Conservation (phyloP, 2,329 filamentous ascomycete genomes). For the Plenodomus tracheiphilus region DNA sequence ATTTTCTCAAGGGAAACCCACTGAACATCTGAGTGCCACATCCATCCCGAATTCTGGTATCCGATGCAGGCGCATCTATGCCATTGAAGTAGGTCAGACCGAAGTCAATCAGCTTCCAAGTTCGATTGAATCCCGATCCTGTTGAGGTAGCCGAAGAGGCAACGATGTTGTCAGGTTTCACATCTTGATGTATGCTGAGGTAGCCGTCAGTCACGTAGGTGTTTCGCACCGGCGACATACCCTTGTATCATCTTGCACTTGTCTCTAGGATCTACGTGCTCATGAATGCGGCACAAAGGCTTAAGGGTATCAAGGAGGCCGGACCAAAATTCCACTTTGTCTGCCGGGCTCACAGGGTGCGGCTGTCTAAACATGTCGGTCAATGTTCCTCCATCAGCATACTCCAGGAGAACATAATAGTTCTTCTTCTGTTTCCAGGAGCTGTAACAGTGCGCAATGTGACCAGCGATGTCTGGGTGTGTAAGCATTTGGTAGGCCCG, state of each 20-base stretch:
- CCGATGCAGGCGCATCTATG: neutral
- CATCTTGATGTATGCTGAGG: slow-evolving; percentile 48
- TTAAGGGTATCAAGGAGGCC: slow-evolving; percentile 29
- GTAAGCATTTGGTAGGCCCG: slow-evolving; percentile 8
- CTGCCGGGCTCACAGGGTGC: slow-evolving; percentile 22
- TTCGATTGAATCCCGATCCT: slow-evolving; percentile 8
- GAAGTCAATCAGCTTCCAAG: slow-evolving; percentile 47
- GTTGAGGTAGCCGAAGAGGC: slow-evolving; percentile 24
- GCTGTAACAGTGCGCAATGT: slow-evolving; percentile 18
- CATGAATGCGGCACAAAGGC: slow-evolving; percentile 33
- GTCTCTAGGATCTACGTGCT: slow-evolving; percentile 4
- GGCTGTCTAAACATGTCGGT: slow-evolving; percentile 33
- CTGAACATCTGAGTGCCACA: slow-evolving; percentile 45
- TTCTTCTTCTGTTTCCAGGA: slow-evolving; percentile 17
- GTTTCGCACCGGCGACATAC: neutral
- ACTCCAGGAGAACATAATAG: slow-evolving; percentile 44
- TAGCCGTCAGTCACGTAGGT: too few species aligned
- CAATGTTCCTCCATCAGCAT: slow-evolving; percentile 38
- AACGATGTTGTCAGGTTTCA: slow-evolving; percentile 52
- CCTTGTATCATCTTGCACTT: neutral
- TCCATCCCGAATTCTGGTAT: slow-evolving; percentile 8
- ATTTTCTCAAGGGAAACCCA: slow-evolving; percentile 12
- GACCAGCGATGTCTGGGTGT: slow-evolving; percentile 1
- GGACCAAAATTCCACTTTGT: slow-evolving; percentile 37
- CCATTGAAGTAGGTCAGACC: slow-evolving; percentile 38